Evolutionary conservation across 2,329 filamentous ascomycete species (phyloP).

Genomic region (Pyrenophora tritici-repentis): DNA sequence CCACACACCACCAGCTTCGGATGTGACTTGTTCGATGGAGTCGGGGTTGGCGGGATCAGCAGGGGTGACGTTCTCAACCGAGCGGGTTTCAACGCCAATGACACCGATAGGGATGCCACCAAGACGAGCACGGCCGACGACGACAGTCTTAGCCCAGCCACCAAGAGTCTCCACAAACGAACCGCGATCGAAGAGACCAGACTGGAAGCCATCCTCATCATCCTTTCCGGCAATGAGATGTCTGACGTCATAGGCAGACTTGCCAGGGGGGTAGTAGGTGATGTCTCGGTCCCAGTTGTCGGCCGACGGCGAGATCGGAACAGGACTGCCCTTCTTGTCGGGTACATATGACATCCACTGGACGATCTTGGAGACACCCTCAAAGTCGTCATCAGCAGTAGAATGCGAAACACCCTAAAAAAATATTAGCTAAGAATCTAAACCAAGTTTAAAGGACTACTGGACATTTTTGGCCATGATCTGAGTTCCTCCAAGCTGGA

Average conservation of each 20-base stretch:
- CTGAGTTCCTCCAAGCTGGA: constrained; percentile 99
- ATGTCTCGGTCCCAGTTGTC: constrained; percentile 95
- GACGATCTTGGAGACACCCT: constrained; percentile 95
- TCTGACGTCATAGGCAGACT: constrained; percentile 88
- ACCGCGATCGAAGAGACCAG: constrained; percentile 93
- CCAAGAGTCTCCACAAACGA: constrained; percentile 97
- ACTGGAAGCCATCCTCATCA: constrained; percentile 82
- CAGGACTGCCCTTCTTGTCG: constrained; percentile 89
- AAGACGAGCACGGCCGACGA: constrained; percentile 92
- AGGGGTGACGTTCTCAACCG: constrained; percentile 94
- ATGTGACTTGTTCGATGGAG: constrained; percentile 92
- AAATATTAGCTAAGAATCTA: too few species aligned
- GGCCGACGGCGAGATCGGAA: constrained; percentile 84
- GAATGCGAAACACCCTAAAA: constrained; percentile 99
- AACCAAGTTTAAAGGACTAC: too few species aligned
- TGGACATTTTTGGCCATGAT: constrained; percentile 99
- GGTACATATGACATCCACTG: constrained; percentile 98
- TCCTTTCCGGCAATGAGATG: constrained; percentile 91
- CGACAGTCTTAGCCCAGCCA: constrained; percentile 95
- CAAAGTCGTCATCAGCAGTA: constrained; percentile 97
- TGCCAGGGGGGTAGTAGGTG: constrained; percentile 77
- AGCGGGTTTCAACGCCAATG: constrained; percentile 93
- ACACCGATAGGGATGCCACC: constrained; percentile 98
- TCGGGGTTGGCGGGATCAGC: constrained; percentile 98
- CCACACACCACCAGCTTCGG: constrained; percentile 98